Conservation (phyloP, 208 protist genomes). For the Phytomonas serpens region DNA sequence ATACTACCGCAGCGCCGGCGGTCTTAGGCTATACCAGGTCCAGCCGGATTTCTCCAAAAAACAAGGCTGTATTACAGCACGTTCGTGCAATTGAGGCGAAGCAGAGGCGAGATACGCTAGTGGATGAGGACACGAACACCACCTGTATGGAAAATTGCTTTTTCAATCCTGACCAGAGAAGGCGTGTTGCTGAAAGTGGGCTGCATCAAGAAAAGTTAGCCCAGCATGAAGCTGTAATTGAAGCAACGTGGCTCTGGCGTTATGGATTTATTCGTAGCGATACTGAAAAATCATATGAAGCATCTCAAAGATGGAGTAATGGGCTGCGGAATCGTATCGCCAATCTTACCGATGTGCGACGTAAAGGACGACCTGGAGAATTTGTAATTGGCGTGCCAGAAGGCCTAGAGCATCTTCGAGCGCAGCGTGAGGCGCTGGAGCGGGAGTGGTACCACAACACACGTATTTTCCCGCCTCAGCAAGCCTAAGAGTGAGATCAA, state of each 20-base stretch:
- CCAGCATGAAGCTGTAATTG: constrained; percentile 28
- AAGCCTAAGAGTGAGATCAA: constrained; percentile 6
- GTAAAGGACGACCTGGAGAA: constrained; percentile 63
- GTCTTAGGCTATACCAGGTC: background rate
- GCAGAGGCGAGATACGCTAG: constrained; percentile 27
- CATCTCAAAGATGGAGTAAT: constrained; percentile 52
- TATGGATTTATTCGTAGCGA: constrained; percentile 66
- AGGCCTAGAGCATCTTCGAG: constrained; percentile 62
- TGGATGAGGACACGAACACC: constrained; percentile 27
- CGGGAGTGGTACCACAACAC: constrained; percentile 59
- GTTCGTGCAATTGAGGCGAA: constrained; percentile 24
- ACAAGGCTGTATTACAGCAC: constrained; percentile 17
- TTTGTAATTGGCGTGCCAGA: constrained; percentile 89
- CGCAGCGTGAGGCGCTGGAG: constrained; percentile 71
- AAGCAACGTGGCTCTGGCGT: constrained; percentile 73
- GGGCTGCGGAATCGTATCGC: constrained; percentile 56
- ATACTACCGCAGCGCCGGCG: background rate
- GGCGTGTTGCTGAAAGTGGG: background rate
- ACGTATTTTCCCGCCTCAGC: constrained; percentile 71
- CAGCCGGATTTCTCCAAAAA: background rate
- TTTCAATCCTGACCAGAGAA: background rate
- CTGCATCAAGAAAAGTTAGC: constrained; percentile 8
- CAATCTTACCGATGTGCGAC: constrained; percentile 74
- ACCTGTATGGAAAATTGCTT: background rate
- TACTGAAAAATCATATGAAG: constrained; percentile 54